A percentile compares a stretch with the other conserved stretches of the same genome.
These are phyloP conservation scores for Chalara sp. DNA, from an alignment of 2,329 filamentous ascomycete species.

Conservation along the genomic window DNA sequence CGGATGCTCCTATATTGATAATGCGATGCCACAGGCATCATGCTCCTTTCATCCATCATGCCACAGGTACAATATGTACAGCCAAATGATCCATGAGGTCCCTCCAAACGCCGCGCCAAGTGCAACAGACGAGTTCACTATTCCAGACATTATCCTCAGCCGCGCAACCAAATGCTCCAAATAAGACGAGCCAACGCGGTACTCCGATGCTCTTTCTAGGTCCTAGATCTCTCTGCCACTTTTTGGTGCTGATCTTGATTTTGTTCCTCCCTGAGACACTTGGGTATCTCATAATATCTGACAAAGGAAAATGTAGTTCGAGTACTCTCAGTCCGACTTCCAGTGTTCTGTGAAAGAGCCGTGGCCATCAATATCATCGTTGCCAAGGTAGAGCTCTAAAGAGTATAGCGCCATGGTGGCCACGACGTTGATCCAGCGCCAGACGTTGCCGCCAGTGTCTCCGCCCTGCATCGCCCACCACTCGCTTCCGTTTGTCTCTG, in stretches of 20 bases:
- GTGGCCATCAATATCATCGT: constrained; percentile 62
- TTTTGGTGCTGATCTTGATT: too few species aligned
- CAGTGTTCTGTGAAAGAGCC: constrained; percentile 70
- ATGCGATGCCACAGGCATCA: too few species aligned
- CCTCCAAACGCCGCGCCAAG: constrained; percentile 4
- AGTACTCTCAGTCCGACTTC: constrained; percentile 71
- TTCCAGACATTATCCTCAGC: too few species aligned
- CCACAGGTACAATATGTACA: not conserved
- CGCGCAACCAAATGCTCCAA: too few species aligned
- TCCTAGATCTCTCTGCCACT: too few species aligned
- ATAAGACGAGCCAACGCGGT: too few species aligned
- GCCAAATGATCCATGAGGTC: not conserved
- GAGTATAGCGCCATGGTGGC: constrained; percentile 87
- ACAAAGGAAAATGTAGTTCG: too few species aligned
- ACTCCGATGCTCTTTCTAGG: too few species aligned
- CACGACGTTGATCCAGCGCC: constrained; percentile 89
- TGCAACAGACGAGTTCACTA: not conserved
- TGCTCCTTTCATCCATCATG: too few species aligned
- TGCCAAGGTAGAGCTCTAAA: constrained; percentile 81
- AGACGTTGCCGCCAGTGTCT: constrained; percentile 76
- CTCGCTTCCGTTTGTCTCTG: constrained; percentile 55
- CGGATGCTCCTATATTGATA: too few species aligned
- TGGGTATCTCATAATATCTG: too few species aligned
- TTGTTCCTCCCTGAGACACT: too few species aligned
- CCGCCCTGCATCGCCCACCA: constrained; percentile 85